Base-by-base conservation (phyloP, 306 rosid genomes). In the Fragaria ananassa region DNA sequence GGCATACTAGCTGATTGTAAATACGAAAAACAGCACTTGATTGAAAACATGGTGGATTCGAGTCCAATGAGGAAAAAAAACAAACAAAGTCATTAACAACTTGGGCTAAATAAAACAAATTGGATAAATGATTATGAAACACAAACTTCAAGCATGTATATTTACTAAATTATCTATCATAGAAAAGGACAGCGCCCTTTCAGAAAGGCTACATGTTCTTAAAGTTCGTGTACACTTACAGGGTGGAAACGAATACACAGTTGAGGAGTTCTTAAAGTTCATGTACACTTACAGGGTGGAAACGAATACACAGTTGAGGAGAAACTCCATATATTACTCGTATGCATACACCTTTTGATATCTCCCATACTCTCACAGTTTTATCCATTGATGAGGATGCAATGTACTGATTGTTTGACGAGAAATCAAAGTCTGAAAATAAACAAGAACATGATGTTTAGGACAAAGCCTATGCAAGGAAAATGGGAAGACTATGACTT, bases 311-410 rank as follows among this genome's bases (percentile, higher is more conserved):
- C 82, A 85, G 50, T 77, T 94, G 98, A 21, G 97, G 79, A 86
- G 92, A 88, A 82, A 94, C 93, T 82, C 98, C 97, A 85, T 94
- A 94, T 85, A 92, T 92, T 87, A 94, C 97, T 85, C 98, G 89
- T 70, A 94, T 92, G 87, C 98, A 94, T 80, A 87, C 81, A 64
- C 98, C 97, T 85, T 78, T 90, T 29, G 79, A 80, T 88, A 92
- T 90, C 87, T 92, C 97, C 98, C 98, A 94, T 42, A 94, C 95
- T 85, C 95, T 89, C 76, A 94, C 93, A 81, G 98, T 92, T 87
- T 94, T 94, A 84, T 94, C 98, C 93, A 89, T 71, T 25, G 98
- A 94, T 37, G 98, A 85, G 3, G 98, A 94, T 34, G 97, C 95
- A 85, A 94, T 92, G 84, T 94, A 94, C 86, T 91, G 98, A 89